Evolutionary conservation across 108 stramenopile species (phyloP), one percentile per base, ranked within the genome.

Genomic region (Chaetoceros muelleri): DNA sequence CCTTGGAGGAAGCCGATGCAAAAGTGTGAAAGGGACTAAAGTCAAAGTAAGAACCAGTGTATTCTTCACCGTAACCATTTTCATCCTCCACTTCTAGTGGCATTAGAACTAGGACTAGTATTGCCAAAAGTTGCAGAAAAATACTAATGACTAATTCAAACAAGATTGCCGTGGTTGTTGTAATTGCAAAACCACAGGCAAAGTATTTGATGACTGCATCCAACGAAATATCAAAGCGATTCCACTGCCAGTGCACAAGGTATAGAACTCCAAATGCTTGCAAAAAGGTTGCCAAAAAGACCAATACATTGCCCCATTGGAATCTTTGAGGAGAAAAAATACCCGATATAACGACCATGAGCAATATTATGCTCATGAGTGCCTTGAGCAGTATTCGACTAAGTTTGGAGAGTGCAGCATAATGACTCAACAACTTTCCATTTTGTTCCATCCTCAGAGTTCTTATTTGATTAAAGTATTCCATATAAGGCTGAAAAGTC

Each of bases 181-280:
- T 74, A 28, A 87, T 49, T 10, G 74, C 63, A 56, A 92, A 85
- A 13, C 90, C 90, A 29, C 60, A 66, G 2, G 81, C 73, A 71
- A 87, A 87, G 66, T 64, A 84, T 55, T 92, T 92, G 59, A 92
- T 74, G 30, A 85, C 58, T 3, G 83, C 83, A 78, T 92, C 90
- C 10, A 85, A 44, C 49, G 76, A 76, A 18, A 92, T 58, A 57
- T 92, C 82, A 31, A 57, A 61, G 31, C 80, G 66, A 31, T 78
- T 66, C 75, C 78, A 73, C 24, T 54, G 58, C 80, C 80, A 79
- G 58, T 83, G 78, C 16, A 81, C 78, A 52, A 69, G 40, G 25
- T 60, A 77, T 40, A 81, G 49, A 2, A 87, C 54, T 17, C 48
- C 51, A 51, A 75, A 76, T 1, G 85, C 58, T 55, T 87, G 82